A percentile compares a stretch with the other conserved stretches of the same genome.
Evolutionary conservation across 371 early-diverging fungal genomes (phyloP).

Genomic region (Saksenaea oblongispora): DNA sequence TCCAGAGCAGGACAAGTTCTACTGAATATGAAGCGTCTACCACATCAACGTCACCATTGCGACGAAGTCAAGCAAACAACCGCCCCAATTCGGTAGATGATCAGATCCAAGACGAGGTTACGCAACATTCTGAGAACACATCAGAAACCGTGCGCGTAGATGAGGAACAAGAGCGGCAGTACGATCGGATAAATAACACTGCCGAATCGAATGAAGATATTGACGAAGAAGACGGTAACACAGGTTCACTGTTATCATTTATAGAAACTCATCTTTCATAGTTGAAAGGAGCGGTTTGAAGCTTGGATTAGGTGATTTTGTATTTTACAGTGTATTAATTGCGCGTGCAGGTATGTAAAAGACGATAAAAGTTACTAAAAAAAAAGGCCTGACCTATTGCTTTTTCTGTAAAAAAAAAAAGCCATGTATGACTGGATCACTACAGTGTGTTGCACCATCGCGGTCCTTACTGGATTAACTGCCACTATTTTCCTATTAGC

Average conservation of each 20-base stretch:
- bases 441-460: slow-evolving; percentile 77
- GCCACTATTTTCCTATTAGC: slow-evolving; percentile 85
- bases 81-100: slow-evolving; percentile 23
- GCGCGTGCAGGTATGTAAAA: slow-evolving; percentile 68
- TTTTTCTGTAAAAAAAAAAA: slow-evolving; percentile 11
- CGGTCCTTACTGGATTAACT: slow-evolving; percentile 81
- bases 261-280: slow-evolving; percentile 12
- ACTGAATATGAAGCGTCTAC: slow-evolving; percentile 20
- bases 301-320: slow-evolving; percentile 89
- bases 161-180: neutral
- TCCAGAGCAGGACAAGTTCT: slow-evolving; percentile 10
- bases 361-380: neutral
- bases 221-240: slow-evolving; percentile 60
- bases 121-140: neutral
- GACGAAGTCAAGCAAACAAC: neutral
- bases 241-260: neutral
- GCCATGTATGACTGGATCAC: slow-evolving; percentile 89
- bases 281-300: slow-evolving; percentile 73
- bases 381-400: neutral
- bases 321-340: slow-evolving; percentile 85
- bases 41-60: slow-evolving; percentile 16
- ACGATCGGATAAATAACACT: neutral
- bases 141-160: neutral
- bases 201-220: neutral
- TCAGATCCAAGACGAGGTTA: slow-evolving; percentile 13